Percentiles rank a stretch among this genome's conserved stretches.
phyloP scores from a whole-genome alignment of 139 green algal species.

The Chlorella vulgaris region DNA sequence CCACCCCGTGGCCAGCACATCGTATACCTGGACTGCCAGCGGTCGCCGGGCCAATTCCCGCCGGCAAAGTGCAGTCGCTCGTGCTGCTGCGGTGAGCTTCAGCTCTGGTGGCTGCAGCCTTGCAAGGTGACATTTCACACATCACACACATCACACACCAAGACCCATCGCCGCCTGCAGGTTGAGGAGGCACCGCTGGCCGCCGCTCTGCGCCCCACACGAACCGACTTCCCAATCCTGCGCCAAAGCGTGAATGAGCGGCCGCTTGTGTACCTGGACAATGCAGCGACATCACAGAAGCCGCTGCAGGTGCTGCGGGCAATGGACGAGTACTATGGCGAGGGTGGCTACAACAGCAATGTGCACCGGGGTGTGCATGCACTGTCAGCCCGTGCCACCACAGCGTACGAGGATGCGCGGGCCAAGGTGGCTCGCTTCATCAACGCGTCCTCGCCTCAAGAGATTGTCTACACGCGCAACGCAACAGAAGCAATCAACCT shows the following conservation, averaged over 20 bases:
- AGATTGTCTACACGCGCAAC: slow-evolving; percentile 97
- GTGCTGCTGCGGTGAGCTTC: background rate
- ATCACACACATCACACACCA: too few species aligned
- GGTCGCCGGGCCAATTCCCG: too few species aligned
- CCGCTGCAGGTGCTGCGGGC: slow-evolving; percentile 73
- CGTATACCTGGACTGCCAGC: background rate
- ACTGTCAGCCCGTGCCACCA: slow-evolving; percentile 81
- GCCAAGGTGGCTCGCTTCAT: slow-evolving; percentile 93
- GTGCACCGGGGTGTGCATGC: slow-evolving; percentile 95
- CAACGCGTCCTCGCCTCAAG: slow-evolving; percentile 60
- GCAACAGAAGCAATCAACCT: slow-evolving; percentile 98
- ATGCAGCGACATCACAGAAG: slow-evolving; percentile 97
- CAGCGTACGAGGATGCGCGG: slow-evolving; percentile 89
- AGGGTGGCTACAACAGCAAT: slow-evolving; percentile 88
- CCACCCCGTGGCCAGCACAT: slow-evolving; percentile 21
- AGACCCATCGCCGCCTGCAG: too few species aligned
- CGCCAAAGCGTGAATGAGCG: slow-evolving; percentile 80
- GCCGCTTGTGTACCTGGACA: slow-evolving; percentile 97
- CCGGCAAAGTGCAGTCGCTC: background rate
- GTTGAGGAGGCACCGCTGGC: background rate
- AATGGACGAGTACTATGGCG: slow-evolving; percentile 84
- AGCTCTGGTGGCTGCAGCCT: background rate
- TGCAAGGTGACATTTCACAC: too few species aligned
- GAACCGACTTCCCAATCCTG: slow-evolving; percentile 85
- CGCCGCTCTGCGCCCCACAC: slow-evolving; percentile 7